Evolutionary conservation across 108 stramenopile genomes (phyloP).

Genomic region (Nitzschia sp.): DNA sequence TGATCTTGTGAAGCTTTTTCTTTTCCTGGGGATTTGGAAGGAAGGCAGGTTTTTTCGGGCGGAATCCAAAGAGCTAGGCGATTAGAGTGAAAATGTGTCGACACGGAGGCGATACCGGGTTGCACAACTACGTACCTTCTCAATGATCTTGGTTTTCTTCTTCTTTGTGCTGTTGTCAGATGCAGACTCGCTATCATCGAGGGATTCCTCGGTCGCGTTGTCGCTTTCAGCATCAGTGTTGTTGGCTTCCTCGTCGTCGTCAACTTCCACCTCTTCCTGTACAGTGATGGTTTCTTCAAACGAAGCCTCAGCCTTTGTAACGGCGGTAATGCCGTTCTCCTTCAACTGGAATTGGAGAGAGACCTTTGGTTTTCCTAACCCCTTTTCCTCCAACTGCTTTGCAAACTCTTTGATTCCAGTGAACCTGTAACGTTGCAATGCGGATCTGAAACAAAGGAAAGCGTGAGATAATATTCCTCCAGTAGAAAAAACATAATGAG

Average conservation of each 20-base stretch:
- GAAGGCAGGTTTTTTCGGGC: slow-evolving; percentile 47
- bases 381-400: slow-evolving; percentile 90
- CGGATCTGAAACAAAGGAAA: slow-evolving; percentile 10
- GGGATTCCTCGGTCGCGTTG: slow-evolving; percentile 21
- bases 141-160: slow-evolving; percentile 68
- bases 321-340: slow-evolving; percentile 77
- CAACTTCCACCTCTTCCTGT: slow-evolving; percentile 80
- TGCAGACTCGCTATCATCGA: slow-evolving; percentile 34
- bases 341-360: slow-evolving; percentile 92
- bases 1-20: slow-evolving; percentile 65
- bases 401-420: slow-evolving; percentile 90
- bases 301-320: slow-evolving; percentile 92
- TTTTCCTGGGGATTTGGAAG: slow-evolving; percentile 60
- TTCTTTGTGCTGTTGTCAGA: slow-evolving; percentile 48
- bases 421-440: slow-evolving; percentile 79
- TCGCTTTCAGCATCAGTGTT: slow-evolving; percentile 27
- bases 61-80: slow-evolving; percentile 56
- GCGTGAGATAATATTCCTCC: slow-evolving; percentile 5
- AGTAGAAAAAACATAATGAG: background rate
- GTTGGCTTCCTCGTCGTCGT: slow-evolving; percentile 61
- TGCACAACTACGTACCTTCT: slow-evolving; percentile 26
- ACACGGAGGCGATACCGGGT: background rate
- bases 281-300: slow-evolving; percentile 88
- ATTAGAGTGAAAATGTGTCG: slow-evolving; percentile 29
- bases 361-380: slow-evolving; percentile 91